Evolutionary conservation across 441 rosid genomes (phyloP), one percentile per base, ranked within the genome.

Genomic region (Pelargonium myrrhifolium): DNA sequence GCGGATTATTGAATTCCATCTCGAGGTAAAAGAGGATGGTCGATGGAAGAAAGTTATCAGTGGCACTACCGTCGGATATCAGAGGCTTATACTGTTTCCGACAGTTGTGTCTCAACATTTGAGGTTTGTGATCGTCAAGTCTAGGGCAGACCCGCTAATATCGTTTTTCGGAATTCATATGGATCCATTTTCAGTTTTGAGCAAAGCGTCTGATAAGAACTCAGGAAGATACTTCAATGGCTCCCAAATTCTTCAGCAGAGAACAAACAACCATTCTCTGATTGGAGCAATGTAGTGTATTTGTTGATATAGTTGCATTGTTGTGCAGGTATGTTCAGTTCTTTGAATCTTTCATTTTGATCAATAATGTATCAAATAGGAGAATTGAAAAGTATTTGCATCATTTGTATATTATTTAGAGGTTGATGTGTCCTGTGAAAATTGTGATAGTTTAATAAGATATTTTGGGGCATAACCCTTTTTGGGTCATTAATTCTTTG

Each of bases 21-120:
- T 93, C 1, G 87, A 86, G 73, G 62, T 71, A 20, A 76, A 65
- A 47, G 60, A 60, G 9, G 74, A 65, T 14, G 82, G 85, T 9
- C 53, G 73, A 7, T 93, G 97, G 99, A 80, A 65, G 72, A 74
- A 49, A 70, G 80, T 88, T 73, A 74, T 70, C 59, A 75, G 28
- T 5, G 93, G 88, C 71, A 89, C 90, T 1, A 93, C 97, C 0
- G 86, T 89, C 11, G 97, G 99, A 68, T 80, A 83, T 73, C 80
- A 82, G 64, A 83, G 95, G 79, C 81, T 89, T 37, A 26, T 93
- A 75, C 80, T 40, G 64, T 89, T 93, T 66, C 86, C 81, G 0
- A 79, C 68, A 0, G 86, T 80, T 17, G 15, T 78, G 66, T 65
- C 92, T 18, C 79, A 56, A 77, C 78, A 70, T 59, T 67, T 89